Conservation (phyloP, 768 basidiomycete species). For the Collybia sp. region DNA sequence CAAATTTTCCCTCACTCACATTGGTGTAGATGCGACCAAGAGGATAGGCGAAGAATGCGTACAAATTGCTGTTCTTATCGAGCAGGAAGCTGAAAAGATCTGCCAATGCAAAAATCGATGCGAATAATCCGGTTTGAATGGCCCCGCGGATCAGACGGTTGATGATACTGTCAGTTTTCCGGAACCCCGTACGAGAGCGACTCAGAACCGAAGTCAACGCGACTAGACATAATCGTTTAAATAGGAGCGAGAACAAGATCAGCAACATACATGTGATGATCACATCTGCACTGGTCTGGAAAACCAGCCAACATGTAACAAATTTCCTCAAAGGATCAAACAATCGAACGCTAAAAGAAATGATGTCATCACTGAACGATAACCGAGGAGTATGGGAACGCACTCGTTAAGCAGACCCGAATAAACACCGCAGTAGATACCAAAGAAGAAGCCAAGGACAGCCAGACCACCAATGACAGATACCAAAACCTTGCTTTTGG, state of each 20-base stretch:
- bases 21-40: conserved; percentile 37
- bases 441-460: conserved; percentile 35
- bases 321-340: conserved; percentile 34
- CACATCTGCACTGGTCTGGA: conserved; percentile 39
- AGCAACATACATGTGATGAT: conserved; percentile 36
- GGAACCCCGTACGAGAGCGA: conserved; percentile 46
- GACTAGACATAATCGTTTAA: conserved; percentile 10
- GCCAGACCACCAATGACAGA: conserved; percentile 32
- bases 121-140: conserved; percentile 50
- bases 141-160: conserved; percentile 52
- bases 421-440: conserved; percentile 35
- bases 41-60: conserved; percentile 20
- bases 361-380: not conserved
- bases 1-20: conserved; percentile 17
- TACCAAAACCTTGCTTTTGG: conserved; percentile 27
- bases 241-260: not conserved
- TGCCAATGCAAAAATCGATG: conserved; percentile 44
- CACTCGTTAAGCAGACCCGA: conserved; percentile 38
- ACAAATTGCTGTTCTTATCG: conserved; percentile 24
- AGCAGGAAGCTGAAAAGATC: conserved; percentile 39
- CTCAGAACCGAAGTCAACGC: conserved; percentile 25
- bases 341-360: conserved; percentile 33
- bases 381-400: conserved; percentile 8
- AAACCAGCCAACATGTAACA: conserved; percentile 41
- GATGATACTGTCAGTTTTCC: conserved; percentile 45